Evolutionary conservation across 768 basidiomycete genomes (phyloP), one percentile per base, ranked within the genome.

Genomic region (Tylopilus cervinicoccineus): DNA sequence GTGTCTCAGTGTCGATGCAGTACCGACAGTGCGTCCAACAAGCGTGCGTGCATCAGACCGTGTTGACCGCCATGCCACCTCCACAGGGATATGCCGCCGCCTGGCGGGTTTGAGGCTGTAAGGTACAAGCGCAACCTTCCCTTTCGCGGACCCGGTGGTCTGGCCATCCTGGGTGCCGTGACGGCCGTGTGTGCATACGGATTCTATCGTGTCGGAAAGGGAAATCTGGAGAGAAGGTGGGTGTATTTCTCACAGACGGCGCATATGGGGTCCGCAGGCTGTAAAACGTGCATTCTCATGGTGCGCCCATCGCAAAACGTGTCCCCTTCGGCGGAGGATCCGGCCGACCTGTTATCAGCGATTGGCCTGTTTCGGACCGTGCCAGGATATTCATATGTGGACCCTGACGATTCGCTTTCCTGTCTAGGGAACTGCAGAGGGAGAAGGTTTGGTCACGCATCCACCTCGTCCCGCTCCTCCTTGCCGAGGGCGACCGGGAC

Each of bases 51-150:
- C 13, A 43, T 47, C 36, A 34, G 52, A 19, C 36, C 43, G 28
- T 28, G 42, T 31, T 56, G 41, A 57, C 50, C 37, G 31, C 20
- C 40, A 26, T 20, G 47, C 43, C 38, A 16, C 55, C 49, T 50
- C 57, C 47, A 50, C 70, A 96, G 94, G 71, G 95, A 99, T 64
- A 87, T 99, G 83, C 95, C 95, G 59, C 95, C 95, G 34, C 58
- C 83, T 38, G 93, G 93, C 53, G 95, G 95, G 2, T 99, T 95
- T 71, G 93, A 90, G 64, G 72, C 86, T 24, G 72, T 99, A 72
- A 86, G 86, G 70, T 99, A 97, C 80, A 94, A 93, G 70, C 88
- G 95, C 57, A 95, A 94, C 70, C 80, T 98, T 39, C 93, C 95
- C 38, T 74, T 91, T 65, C 81, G 88, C 50, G 91, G 91, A 3